phyloP scores from a whole-genome alignment of 768 basidiomycete genomes.

The Lanmaoa pseudosensibilis region DNA sequence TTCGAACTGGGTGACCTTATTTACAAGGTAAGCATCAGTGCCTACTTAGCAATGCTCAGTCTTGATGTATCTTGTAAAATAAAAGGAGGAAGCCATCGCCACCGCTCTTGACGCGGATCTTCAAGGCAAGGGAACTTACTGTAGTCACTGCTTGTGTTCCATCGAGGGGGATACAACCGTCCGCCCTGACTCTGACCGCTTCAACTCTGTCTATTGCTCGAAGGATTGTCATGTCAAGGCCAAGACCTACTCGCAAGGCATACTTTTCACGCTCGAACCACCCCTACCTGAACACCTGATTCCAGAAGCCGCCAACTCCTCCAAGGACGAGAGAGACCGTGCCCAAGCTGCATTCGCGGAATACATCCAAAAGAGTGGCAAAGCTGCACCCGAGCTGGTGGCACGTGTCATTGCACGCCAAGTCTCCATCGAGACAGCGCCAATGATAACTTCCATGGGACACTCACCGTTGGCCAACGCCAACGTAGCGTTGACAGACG shows the following conservation, averaged over 20 bases:
- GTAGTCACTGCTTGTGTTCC: conserved; percentile 68
- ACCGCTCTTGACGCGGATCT: conserved; percentile 72
- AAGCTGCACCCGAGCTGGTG: conserved; percentile 54
- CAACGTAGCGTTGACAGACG: conserved; percentile 38
- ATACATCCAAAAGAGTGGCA: conserved; percentile 50
- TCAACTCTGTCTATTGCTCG: conserved; percentile 72
- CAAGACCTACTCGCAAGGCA: conserved; percentile 58
- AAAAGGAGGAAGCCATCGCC: conserved; percentile 73
- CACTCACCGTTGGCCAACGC: conserved; percentile 8
- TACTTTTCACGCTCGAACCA: conserved; percentile 70
- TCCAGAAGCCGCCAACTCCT: conserved; percentile 32
- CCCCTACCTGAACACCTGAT: conserved; percentile 50
- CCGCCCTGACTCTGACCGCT: conserved; percentile 47
- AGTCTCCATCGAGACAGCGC: conserved; percentile 61
- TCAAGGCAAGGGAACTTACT: conserved; percentile 64
- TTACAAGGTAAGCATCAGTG: conserved; percentile 54
- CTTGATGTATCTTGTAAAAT: conserved; percentile 8
- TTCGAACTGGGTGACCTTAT: conserved; percentile 71
- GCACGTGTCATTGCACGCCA: conserved; percentile 74
- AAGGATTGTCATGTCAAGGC: conserved; percentile 58
- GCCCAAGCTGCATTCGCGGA: conserved; percentile 63
- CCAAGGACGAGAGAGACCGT: conserved; percentile 45
- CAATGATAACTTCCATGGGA: conserved; percentile 41
- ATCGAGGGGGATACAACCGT: conserved; percentile 50
- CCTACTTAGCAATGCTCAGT: background rate